Conservation (phyloP, 495 filamentous ascomycete genomes). For the Penicillium lividum region DNA sequence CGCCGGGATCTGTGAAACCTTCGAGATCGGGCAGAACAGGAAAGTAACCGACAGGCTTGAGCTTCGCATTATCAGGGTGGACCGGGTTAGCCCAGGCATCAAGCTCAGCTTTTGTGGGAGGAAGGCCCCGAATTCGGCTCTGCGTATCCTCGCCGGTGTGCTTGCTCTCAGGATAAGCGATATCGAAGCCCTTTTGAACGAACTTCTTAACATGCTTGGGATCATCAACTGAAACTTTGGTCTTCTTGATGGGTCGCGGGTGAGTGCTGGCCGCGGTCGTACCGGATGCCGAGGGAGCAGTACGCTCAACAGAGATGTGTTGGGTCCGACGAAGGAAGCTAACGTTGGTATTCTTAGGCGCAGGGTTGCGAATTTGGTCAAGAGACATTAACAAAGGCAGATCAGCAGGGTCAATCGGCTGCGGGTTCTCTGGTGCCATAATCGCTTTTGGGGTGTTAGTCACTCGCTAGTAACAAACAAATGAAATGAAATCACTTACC, state of each 20-base stretch:
- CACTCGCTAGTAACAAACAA: not conserved
- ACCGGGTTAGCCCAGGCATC: slow-evolving; percentile 72
- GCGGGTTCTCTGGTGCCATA: slow-evolving; percentile 67
- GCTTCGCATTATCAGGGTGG: slow-evolving; percentile 79
- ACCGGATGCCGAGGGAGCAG: slow-evolving; percentile 38
- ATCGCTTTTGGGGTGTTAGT: slow-evolving; percentile 59
- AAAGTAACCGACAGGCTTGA: slow-evolving; percentile 76
- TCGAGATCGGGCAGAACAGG: slow-evolving; percentile 87
- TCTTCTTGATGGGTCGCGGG: slow-evolving; percentile 43
- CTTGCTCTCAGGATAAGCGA: slow-evolving; percentile 69
- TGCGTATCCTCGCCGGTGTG: slow-evolving; percentile 55
- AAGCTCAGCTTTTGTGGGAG: slow-evolving; percentile 55
- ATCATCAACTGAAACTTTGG: slow-evolving; percentile 61
- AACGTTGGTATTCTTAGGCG: slow-evolving; percentile 64
- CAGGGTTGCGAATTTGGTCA: slow-evolving; percentile 78
- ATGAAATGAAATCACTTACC: slow-evolving; percentile 56
- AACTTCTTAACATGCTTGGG: slow-evolving; percentile 79
- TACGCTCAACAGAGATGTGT: slow-evolving; percentile 78
- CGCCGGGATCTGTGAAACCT: slow-evolving; percentile 81
- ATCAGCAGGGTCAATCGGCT: slow-evolving; percentile 77
- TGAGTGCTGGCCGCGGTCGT: slow-evolving; percentile 38
- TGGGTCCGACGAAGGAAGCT: slow-evolving; percentile 96
- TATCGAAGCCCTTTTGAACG: slow-evolving; percentile 82
- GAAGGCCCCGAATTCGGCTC: slow-evolving; percentile 54
- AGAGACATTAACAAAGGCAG: slow-evolving; percentile 77